These are phyloP conservation scores for Aspergillus tamarii DNA, from an alignment of 2,329 filamentous ascomycete genomes.

Conservation along the genomic window DNA sequence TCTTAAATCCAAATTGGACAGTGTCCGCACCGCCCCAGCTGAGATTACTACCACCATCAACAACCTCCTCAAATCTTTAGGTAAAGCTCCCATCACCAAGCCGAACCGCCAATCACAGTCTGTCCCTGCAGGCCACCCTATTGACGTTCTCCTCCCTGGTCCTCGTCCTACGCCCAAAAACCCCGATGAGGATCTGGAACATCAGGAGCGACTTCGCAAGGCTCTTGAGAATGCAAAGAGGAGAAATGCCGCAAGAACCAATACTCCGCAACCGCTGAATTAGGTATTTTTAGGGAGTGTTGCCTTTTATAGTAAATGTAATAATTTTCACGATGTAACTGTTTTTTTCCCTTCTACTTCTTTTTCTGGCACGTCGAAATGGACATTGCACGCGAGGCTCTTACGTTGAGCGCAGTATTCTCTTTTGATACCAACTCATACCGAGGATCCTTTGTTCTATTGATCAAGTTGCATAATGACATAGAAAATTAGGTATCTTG, in stretches of 20 bases:
- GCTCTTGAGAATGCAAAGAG: constrained; percentile 59
- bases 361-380: background rate
- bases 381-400: background rate
- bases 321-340: constrained; percentile 23
- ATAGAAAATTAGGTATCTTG: background rate
- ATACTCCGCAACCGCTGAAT: constrained; percentile 18
- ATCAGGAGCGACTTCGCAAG: constrained; percentile 51
- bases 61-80: constrained; percentile 42
- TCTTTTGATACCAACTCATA: background rate
- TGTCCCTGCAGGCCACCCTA: constrained; percentile 16
- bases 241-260: constrained; percentile 49
- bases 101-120: constrained; percentile 15
- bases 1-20: constrained; percentile 44
- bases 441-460: too few species aligned
- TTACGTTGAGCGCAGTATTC: background rate
- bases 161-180: constrained; percentile 30
- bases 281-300: background rate
- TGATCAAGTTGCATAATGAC: too few species aligned
- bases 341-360: constrained; percentile 17
- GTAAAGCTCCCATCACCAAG: constrained; percentile 31
- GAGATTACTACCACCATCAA: constrained; percentile 42
- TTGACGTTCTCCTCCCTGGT: constrained; percentile 25
- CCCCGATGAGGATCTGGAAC: constrained; percentile 42
- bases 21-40: constrained; percentile 43
- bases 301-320: background rate